These are phyloP conservation scores for Blastobotrys raffinosifermentans DNA, from an alignment of 1,139 yeast species.

Conservation along the genomic window DNA sequence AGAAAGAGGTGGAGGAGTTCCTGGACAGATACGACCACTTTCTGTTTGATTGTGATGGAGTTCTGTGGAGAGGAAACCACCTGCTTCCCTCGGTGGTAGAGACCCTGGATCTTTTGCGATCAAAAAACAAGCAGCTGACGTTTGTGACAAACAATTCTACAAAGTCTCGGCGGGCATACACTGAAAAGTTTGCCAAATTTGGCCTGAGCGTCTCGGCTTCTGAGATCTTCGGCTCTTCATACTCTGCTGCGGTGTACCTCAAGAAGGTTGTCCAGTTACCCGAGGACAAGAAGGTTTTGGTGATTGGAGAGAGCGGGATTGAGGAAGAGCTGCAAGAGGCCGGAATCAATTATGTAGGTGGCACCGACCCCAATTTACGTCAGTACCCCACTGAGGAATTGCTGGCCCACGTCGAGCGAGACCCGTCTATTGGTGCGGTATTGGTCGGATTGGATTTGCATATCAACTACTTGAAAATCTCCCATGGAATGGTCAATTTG, in stretches of 20 bases:
- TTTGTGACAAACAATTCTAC: constrained; percentile 96
- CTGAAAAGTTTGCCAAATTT: constrained; percentile 64
- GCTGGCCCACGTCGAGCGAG: constrained; percentile 41
- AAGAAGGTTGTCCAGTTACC: constrained; percentile 69
- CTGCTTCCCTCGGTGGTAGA: constrained; percentile 68
- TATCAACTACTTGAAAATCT: constrained; percentile 73
- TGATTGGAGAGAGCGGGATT: constrained; percentile 79
- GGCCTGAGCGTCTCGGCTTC: constrained; percentile 63
- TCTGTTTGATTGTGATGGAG: constrained; percentile 90
- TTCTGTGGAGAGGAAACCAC: constrained; percentile 77
- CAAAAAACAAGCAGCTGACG: constrained; percentile 56
- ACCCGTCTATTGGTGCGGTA: constrained; percentile 76
- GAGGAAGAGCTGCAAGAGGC: constrained; percentile 61
- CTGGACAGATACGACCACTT: constrained; percentile 68
- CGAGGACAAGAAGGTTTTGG: constrained; percentile 72
- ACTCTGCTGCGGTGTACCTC: constrained; percentile 83
- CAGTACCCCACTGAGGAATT: constrained; percentile 27
- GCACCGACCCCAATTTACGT: constrained; percentile 44
- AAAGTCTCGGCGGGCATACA: constrained; percentile 73
- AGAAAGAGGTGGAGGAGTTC: constrained; percentile 47
- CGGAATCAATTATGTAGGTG: constrained; percentile 72
- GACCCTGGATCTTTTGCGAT: constrained; percentile 52
- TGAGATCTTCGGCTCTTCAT: constrained; percentile 87
- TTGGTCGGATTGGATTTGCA: constrained; percentile 78
- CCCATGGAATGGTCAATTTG: constrained; percentile 77